These are phyloP conservation scores for Zymoseptoria brevis DNA, from an alignment of 2,329 filamentous ascomycete genomes.

Conservation along the genomic window DNA sequence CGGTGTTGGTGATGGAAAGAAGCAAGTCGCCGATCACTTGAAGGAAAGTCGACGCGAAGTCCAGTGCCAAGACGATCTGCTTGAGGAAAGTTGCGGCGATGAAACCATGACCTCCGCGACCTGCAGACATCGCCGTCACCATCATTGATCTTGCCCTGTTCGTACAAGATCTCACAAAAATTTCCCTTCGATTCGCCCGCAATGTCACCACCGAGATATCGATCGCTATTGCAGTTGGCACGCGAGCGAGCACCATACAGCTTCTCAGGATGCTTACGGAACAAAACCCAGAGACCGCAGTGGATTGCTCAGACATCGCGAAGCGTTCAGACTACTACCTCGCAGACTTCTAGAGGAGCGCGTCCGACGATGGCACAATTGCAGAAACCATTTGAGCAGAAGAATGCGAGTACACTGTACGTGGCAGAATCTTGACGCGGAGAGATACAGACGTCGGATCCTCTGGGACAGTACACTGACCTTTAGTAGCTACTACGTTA, in stretches of 20 bases:
- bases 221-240: slow-evolving; percentile 24
- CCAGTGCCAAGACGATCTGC: background rate
- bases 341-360: slow-evolving; percentile 10
- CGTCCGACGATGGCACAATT: slow-evolving; percentile 57
- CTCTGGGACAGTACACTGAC: background rate
- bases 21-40: background rate
- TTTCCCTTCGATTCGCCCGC: background rate
- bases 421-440: slow-evolving; percentile 15
- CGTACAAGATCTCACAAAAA: background rate
- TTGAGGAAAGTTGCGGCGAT: slow-evolving; percentile 2
- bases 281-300: background rate
- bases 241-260: slow-evolving; percentile 16
- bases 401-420: slow-evolving; percentile 61
- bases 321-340: slow-evolving; percentile 17
- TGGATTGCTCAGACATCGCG: slow-evolving; percentile 25
- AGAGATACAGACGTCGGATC: background rate
- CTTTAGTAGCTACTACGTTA: slow-evolving; percentile 57
- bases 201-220: slow-evolving; percentile 27
- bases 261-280: slow-evolving; percentile 15
- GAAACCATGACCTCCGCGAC: slow-evolving; percentile 1
- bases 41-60: background rate
- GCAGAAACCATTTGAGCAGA: slow-evolving; percentile 55
- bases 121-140: slow-evolving; percentile 1
- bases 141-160: background rate
- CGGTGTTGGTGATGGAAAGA: background rate